These are phyloP conservation scores for Cucumis melo DNA, from an alignment of 306 rosid species.

Conservation along the genomic window DNA sequence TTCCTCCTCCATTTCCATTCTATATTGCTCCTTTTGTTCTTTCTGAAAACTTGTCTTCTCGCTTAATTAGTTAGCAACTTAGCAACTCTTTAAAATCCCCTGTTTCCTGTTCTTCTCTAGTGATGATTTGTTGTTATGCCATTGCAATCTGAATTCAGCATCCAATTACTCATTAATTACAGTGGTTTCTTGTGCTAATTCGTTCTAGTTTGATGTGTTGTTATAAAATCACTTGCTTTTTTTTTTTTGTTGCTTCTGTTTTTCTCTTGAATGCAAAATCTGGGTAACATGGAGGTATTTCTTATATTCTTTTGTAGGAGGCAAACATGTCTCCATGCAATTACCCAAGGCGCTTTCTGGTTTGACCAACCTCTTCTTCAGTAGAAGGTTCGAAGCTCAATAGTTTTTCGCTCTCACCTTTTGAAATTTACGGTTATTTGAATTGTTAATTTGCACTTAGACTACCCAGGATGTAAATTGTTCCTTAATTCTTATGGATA, in stretches of 20 bases:
- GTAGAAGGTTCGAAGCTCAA: slow-evolving; percentile 41
- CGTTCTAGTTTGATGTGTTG: not conserved
- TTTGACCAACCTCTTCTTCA: slow-evolving; percentile 55
- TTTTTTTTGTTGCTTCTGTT: not conserved
- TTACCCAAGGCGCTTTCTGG: slow-evolving; percentile 60
- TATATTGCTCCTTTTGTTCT: not conserved
- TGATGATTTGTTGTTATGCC: not conserved
- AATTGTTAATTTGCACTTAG: not conserved
- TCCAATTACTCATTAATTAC: not conserved
- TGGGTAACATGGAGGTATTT: not conserved
- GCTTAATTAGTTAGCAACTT: not conserved
- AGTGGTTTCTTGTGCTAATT: not conserved
- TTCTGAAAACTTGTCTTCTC: not conserved
- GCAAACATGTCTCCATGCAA: slow-evolving; percentile 56
- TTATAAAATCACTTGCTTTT: not conserved
- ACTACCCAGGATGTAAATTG: not conserved
- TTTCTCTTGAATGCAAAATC: not conserved
- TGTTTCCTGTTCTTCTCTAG: not conserved
- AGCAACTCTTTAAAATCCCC: not conserved
- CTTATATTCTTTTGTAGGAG: slow-evolving; percentile 23
- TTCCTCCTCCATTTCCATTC: not conserved
- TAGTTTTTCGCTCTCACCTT: not conserved
- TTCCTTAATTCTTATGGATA: not conserved
- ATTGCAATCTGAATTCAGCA: not conserved
- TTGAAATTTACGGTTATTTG: not conserved